Base-by-base conservation (phyloP, 2,329 filamentous ascomycete species). In the Mycosphaerella sp. region DNA sequence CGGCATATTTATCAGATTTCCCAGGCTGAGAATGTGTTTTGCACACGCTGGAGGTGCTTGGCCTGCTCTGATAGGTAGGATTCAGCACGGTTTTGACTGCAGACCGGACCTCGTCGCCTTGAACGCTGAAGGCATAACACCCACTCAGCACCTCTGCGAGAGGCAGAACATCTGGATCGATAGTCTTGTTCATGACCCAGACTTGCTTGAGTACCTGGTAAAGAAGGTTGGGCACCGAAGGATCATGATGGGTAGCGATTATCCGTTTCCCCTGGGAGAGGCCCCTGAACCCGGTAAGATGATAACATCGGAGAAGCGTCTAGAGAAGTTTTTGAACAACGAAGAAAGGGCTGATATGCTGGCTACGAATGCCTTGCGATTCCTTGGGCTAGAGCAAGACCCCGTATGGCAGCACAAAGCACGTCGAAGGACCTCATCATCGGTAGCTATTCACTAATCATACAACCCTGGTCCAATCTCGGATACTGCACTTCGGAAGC, bases 201-300 rank as follows among this genome's bases (percentile, higher is more conserved):
- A 54, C 30, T 10, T 54, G 43, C 42, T 54, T 4, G 51, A 50
- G 32, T 54, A 50, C 40, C 16, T 54, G n/a, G 46, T 54, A 2
- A 54, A 54, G 47, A 54, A 54, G 47, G 41, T 46, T 36, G 51
- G 51, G n/a, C 9, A 41, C 2, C 46, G 40, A 6, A 54, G 51
- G 36, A 47, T 54, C 40, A 46, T 54, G 6, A 46, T 54, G 51
- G 51, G 51, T 4, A 54, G 51, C 30, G 51, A 54, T 41, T 54
- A 50, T 47, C 46, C 51, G 8, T 54, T 54, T 25, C 46, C 51
- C 1, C 27, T 54, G 18, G 51, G 51, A 4, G 51, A 54, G 37
- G 40, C 50, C 9, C 51, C 51, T 6, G 41, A 46, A 21, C 35
- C 47, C 1, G 51, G 51, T 5, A 54, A 28, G 16, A 54, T 54